phyloP scores from a whole-genome alignment of 179 eudicot genomes.

The Pouteria campechiana region DNA sequence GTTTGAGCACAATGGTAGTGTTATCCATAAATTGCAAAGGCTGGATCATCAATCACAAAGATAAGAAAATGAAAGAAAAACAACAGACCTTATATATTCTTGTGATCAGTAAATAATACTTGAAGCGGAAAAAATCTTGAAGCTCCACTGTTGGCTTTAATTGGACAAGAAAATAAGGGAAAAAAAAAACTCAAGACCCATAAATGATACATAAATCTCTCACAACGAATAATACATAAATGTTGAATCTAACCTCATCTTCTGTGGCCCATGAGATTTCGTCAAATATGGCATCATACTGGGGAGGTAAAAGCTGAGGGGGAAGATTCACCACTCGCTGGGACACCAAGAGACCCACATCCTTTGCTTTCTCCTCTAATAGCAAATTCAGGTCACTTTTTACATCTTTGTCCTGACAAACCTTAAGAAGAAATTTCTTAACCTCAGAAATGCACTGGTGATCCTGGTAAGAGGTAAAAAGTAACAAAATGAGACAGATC shows the following conservation, averaged over 20 bases:
- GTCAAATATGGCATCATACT: slow-evolving; percentile 81
- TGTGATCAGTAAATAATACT: slow-evolving; percentile 18
- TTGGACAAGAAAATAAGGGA: too few species aligned
- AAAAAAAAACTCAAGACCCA: too few species aligned
- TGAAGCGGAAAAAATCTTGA: slow-evolving; percentile 26
- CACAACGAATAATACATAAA: too few species aligned
- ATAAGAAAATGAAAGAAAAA: background rate
- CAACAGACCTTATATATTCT: slow-evolving; percentile 30
- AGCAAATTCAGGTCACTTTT: slow-evolving; percentile 24
- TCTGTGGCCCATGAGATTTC: slow-evolving; percentile 52
- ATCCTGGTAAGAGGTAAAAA: slow-evolving; percentile 27
- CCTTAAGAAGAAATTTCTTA: slow-evolving; percentile 43
- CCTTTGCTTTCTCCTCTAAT: slow-evolving; percentile 37
- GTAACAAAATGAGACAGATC: background rate
- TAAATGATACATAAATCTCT: too few species aligned
- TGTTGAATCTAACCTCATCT: slow-evolving; percentile 36
- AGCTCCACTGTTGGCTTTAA: slow-evolving; percentile 34
- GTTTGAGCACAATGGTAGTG: background rate
- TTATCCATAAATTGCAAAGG: background rate
- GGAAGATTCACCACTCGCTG: slow-evolving; percentile 90
- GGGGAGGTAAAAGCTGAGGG: slow-evolving; percentile 84
- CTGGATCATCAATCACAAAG: background rate
- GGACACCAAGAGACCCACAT: slow-evolving; percentile 78
- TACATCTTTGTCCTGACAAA: slow-evolving; percentile 28
- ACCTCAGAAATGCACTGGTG: slow-evolving; percentile 56